A percentile compares a stretch with the other conserved stretches of the same genome.
Evolutionary conservation across 1,284 basidiomycete species (phyloP).

Genomic region (Cryptococcus wingfieldii): DNA sequence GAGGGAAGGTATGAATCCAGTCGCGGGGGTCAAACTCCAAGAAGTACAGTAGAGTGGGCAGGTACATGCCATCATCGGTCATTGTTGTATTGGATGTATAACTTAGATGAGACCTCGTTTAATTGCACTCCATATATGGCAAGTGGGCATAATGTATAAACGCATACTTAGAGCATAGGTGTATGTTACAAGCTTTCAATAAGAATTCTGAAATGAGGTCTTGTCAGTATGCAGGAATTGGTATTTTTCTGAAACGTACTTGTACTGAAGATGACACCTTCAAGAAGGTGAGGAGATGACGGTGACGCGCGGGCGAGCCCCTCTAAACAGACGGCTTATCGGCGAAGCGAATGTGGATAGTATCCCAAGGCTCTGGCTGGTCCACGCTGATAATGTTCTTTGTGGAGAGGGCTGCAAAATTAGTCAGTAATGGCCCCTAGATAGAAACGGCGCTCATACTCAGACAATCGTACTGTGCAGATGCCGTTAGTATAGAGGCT

Average conservation of each 20-base stretch:
- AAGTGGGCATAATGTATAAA: not conserved
- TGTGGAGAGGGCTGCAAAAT: conserved; percentile 34
- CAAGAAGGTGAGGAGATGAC: not conserved
- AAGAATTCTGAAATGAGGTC: too few species aligned
- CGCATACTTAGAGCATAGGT: not conserved
- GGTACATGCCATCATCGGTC: conserved; percentile 11
- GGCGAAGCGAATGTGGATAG: conserved; percentile 25
- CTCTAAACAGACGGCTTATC: not conserved
- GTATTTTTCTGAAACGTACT: too few species aligned
- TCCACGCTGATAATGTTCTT: conserved; percentile 30
- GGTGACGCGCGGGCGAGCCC: not conserved
- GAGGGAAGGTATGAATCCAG: conserved; percentile 16
- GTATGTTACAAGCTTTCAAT: too few species aligned
- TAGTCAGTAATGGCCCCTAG: not conserved
- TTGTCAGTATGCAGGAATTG: too few species aligned
- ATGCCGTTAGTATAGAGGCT: not conserved
- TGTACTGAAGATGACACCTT: not conserved
- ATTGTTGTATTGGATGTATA: too few species aligned
- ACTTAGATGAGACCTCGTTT: too few species aligned
- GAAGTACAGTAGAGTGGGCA: conserved; percentile 1
- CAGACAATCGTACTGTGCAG: conserved; percentile 34
- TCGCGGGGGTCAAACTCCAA: conserved; percentile 11
- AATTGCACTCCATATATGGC: not conserved
- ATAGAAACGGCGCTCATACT: conserved; percentile 23
- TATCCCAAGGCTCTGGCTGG: conserved; percentile 25